phyloP scores from a whole-genome alignment of 2,329 filamentous ascomycete species.

The Raffaelea deltoideospora region DNA sequence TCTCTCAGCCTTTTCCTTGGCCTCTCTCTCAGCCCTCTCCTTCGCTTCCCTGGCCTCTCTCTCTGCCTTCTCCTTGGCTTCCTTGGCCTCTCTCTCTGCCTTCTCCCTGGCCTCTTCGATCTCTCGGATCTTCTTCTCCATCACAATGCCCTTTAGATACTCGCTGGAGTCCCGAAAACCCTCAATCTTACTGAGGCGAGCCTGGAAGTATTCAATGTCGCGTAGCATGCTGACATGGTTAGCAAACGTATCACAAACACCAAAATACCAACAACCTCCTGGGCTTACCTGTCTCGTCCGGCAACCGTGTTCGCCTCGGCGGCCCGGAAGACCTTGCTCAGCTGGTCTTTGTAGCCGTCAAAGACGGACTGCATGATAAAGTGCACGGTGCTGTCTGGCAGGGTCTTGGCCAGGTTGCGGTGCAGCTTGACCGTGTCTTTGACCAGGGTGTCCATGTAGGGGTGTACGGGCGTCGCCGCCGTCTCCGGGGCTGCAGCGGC shows the following conservation, averaged over 20 bases:
- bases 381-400: constrained; percentile 60
- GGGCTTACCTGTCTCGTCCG: constrained; percentile 61
- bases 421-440: constrained; percentile 80
- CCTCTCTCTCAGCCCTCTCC: background rate
- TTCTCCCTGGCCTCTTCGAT: background rate
- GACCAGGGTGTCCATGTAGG: constrained; percentile 74
- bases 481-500: too few species aligned
- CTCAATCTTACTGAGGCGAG: constrained; percentile 60
- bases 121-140: constrained; percentile 34
- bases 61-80: background rate
- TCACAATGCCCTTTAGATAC: constrained; percentile 49
- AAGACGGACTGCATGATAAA: constrained; percentile 84
- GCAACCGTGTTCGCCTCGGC: constrained; percentile 48
- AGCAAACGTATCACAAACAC: background rate
- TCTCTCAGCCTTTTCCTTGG: background rate
- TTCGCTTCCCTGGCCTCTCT: background rate
- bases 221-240: constrained; percentile 46
- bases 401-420: constrained; percentile 66
- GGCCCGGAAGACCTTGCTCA: constrained; percentile 54
- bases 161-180: constrained; percentile 63
- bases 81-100: background rate
- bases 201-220: constrained; percentile 60
- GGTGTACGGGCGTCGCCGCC: constrained; percentile 30
- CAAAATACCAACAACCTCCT: too few species aligned
- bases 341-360: constrained; percentile 63